These are phyloP conservation scores for Metarhizium anisopliae DNA, from an alignment of 2,329 filamentous ascomycete species.

Conservation along the genomic window DNA sequence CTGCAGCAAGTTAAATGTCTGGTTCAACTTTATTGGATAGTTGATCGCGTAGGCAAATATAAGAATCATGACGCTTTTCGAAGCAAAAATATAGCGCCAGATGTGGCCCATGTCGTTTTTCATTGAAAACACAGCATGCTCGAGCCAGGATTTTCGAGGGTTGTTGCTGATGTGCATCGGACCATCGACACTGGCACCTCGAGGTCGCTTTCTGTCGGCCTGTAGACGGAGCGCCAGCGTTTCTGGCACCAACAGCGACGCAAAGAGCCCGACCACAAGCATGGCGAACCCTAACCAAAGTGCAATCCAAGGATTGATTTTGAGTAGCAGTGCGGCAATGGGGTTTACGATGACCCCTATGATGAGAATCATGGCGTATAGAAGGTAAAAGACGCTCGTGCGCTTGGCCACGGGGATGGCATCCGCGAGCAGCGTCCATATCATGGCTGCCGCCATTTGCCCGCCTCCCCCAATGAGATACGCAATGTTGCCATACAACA, in stretches of 20 bases:
- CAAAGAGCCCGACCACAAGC: slow-evolving; percentile 18
- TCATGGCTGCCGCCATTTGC: slow-evolving; percentile 31
- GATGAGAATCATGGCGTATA: slow-evolving; percentile 26
- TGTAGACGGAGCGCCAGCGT: slow-evolving; percentile 27
- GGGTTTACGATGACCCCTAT: slow-evolving; percentile 31
- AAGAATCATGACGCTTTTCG: slow-evolving; percentile 28
- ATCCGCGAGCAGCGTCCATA: slow-evolving; percentile 37
- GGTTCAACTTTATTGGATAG: slow-evolving; percentile 20
- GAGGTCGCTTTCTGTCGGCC: slow-evolving; percentile 15
- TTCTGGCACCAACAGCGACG: slow-evolving; percentile 30
- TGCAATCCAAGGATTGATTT: slow-evolving; percentile 29
- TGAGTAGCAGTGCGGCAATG: slow-evolving; percentile 30
- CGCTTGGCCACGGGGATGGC: slow-evolving; percentile 27
- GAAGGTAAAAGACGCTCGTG: slow-evolving; percentile 31
- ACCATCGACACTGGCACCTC: slow-evolving; percentile 5
- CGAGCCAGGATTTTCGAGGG: slow-evolving; percentile 6
- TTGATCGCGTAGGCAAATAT: slow-evolving; percentile 22
- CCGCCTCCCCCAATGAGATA: slow-evolving; percentile 32
- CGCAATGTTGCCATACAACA: slow-evolving; percentile 24
- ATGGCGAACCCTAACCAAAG: slow-evolving; percentile 25
- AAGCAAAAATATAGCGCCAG: slow-evolving; percentile 30
- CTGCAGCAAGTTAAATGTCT: slow-evolving; percentile 34
- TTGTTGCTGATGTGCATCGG: background rate
- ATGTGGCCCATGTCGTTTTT: slow-evolving; percentile 25
- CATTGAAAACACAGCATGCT: slow-evolving; percentile 16